Percentiles rank a stretch among this genome's conserved stretches.
Evolutionary conservation across 1,284 basidiomycete species (phyloP).

Genomic region (Agroathelia rolfsii): DNA sequence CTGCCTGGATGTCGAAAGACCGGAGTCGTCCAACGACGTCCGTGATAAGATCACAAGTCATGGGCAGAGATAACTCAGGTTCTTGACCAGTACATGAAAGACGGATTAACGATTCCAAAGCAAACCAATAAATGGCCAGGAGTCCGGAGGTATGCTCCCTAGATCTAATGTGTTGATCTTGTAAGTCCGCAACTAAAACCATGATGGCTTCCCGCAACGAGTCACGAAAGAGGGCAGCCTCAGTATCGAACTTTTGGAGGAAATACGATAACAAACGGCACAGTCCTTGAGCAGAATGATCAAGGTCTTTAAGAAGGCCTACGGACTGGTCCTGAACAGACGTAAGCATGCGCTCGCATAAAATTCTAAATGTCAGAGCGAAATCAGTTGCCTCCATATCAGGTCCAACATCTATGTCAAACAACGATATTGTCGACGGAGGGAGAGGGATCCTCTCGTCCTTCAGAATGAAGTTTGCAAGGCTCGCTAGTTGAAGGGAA

Average conservation of each 20-base stretch:
- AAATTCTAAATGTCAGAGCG: too few species aligned
- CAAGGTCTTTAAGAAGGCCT: too few species aligned
- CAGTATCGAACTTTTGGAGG: slow-evolving; percentile 26
- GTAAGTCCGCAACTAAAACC: slow-evolving; percentile 31
- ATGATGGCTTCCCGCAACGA: slow-evolving; percentile 28
- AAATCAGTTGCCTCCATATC: too few species aligned
- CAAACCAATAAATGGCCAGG: slow-evolving; percentile 48
- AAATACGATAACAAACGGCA: slow-evolving; percentile 29
- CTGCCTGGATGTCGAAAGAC: slow-evolving; percentile 39
- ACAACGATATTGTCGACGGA: too few species aligned
- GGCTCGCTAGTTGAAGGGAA: too few species aligned
- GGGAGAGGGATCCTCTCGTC: too few species aligned
- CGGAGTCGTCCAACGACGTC: slow-evolving; percentile 45
- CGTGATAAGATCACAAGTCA: slow-evolving; percentile 17
- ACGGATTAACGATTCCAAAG: slow-evolving; percentile 46
- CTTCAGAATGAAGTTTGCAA: too few species aligned
- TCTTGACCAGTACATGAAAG: slow-evolving; percentile 18
- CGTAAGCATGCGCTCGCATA: too few species aligned
- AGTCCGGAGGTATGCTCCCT: slow-evolving; percentile 22
- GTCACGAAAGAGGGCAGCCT: slow-evolving; percentile 20
- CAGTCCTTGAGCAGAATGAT: slow-evolving; percentile 8
- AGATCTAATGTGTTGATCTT: slow-evolving; percentile 19
- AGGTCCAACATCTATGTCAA: too few species aligned
- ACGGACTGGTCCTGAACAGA: too few species aligned
- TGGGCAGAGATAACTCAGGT: slow-evolving; percentile 11